Evolutionary conservation across 2,329 filamentous ascomycete genomes (phyloP), one percentile per base, ranked within the genome.

Genomic region (Venturia oleaginea): DNA sequence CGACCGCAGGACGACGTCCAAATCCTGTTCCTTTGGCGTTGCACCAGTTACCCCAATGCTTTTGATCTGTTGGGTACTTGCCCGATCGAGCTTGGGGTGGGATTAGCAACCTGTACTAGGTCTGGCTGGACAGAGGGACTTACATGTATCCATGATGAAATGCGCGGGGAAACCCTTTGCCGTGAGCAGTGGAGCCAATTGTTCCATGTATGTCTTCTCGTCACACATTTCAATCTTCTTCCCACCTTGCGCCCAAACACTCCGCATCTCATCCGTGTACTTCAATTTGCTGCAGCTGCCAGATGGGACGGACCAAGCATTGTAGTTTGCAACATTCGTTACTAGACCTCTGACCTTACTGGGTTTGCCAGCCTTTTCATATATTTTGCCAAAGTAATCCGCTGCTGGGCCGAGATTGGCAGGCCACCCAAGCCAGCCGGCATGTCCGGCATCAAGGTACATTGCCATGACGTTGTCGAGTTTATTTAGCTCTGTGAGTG

Each of bases 11-110:
- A n/a, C 84, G 81, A n/a, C 75, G 74, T 66, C 86, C 87, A 67
- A 88, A 88, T 8, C 86, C 86, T 65, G 85, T 83, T 38, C 81
- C 83, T 59, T 77, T 80, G 66, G 86, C 79, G 70, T 87, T 89
- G 78, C 86, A 89, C 86, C 86, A 89, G 71, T 88, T 80, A 22
- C 85, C 86, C 84, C 85, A 87, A 34, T 73, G 73, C 65, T 77
- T 73, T 71, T 84, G 82, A 4, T 74, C 71, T 24, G 82, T 84
- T 43, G 82, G 82, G 73, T 87, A 85, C 63, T 84, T 84, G 24
- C 84, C 86, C 63, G 83, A 86, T 68, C 87, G 68, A 66, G 66
- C 27, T 68, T 66, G 22, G 48, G 3, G 13, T 37, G 15, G 11
- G 24, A 27, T 66, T 30, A 65, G 40, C 63, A 15, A 3, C 43